Conservation (phyloP, 345 rosid genomes). For the Cardamine chenopodiifolia region DNA sequence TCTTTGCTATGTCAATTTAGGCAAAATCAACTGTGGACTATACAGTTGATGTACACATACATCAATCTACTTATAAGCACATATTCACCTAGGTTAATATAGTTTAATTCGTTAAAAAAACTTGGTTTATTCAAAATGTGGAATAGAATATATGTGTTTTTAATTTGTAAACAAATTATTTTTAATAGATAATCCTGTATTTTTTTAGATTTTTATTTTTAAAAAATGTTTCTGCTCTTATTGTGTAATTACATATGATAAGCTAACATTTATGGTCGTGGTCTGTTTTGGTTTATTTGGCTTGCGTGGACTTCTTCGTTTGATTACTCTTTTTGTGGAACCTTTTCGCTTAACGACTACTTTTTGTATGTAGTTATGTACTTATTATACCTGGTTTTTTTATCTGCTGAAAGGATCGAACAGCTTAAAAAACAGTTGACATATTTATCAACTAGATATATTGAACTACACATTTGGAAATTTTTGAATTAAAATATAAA, state of each 20-base stretch:
- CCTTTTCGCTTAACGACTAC: conserved; percentile 8
- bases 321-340: conserved; percentile 4
- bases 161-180: no score
- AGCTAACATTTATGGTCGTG: background rate
- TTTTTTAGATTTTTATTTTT: no score
- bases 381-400: conserved; percentile 17
- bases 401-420: conserved; percentile 14
- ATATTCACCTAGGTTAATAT: background rate
- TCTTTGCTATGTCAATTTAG: conserved; percentile 4
- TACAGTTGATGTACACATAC: background rate
- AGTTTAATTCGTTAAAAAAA: no score
- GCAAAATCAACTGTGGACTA: background rate
- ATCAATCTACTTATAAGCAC: background rate
- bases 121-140: background rate
- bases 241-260: background rate
- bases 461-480: no score
- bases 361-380: background rate
- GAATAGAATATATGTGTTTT: no score
- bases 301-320: conserved; percentile 9
- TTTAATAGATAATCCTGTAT: no score
- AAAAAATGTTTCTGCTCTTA: background rate
- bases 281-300: conserved; percentile 27
- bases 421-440: conserved; percentile 17
- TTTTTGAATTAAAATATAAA: no score
- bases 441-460: conserved; percentile 15